Evolutionary conservation across 2,329 filamentous ascomycete genomes (phyloP).

Genomic region (Trichoderma aggressivum): DNA sequence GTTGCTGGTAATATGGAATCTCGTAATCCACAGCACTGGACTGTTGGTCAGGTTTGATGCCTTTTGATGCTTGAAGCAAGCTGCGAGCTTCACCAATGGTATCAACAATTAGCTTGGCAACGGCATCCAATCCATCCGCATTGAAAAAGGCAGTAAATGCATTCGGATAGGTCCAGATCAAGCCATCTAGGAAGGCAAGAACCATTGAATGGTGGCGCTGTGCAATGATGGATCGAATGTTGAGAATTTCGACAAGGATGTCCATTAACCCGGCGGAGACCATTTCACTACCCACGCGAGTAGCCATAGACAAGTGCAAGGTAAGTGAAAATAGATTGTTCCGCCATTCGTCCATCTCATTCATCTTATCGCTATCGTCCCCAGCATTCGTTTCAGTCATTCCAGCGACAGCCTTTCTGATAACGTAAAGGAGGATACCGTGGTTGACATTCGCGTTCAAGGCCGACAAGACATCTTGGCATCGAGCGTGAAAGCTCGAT

Average conservation of each 20-base stretch:
- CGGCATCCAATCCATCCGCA: constrained; percentile 80
- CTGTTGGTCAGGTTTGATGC: constrained; percentile 65
- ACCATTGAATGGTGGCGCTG: constrained; percentile 81
- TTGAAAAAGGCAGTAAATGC: constrained; percentile 80
- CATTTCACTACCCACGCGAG: constrained; percentile 75
- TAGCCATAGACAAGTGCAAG: constrained; percentile 71
- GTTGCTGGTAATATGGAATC: constrained; percentile 89
- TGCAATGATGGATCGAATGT: constrained; percentile 75
- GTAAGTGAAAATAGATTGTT: constrained; percentile 86
- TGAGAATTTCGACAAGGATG: constrained; percentile 83
- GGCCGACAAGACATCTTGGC: constrained; percentile 81
- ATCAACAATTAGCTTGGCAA: constrained; percentile 80
- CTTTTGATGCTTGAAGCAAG: constrained; percentile 63
- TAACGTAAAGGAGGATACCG: constrained; percentile 87
- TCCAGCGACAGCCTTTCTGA: constrained; percentile 83
- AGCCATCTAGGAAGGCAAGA: constrained; percentile 80
- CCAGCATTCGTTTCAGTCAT: constrained; percentile 58
- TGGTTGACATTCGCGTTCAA: constrained; percentile 95
- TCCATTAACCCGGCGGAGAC: constrained; percentile 86
- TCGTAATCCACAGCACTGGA: constrained; percentile 88
- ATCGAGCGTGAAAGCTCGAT: constrained; percentile 71
- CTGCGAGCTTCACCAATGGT: constrained; percentile 70
- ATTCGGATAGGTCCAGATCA: constrained; percentile 81
- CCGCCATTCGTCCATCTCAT: constrained; percentile 82
- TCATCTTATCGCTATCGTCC: constrained; percentile 57